These are phyloP conservation scores for Misopates orontium DNA, from an alignment of 257 asterid genomes.

Conservation along the genomic window DNA sequence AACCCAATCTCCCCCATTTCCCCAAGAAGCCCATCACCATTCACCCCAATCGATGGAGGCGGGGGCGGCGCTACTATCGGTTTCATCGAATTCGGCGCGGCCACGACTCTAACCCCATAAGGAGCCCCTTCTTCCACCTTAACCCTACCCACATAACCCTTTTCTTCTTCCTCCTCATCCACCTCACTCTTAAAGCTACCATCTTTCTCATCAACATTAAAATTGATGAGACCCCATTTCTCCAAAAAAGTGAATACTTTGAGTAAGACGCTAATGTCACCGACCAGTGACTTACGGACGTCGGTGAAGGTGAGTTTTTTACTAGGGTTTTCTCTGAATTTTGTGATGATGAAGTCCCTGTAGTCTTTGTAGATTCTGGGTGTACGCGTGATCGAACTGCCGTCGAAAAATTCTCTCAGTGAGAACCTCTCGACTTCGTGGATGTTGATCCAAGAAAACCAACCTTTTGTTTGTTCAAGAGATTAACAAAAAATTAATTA, in stretches of 20 bases:
- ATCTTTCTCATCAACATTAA: constrained; percentile 32
- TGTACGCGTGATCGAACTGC: constrained; percentile 66
- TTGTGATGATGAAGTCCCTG: constrained; percentile 77
- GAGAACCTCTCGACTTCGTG: constrained; percentile 84
- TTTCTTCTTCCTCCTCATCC: constrained; percentile 49
- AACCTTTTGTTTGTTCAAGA: constrained; percentile 42
- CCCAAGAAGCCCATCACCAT: constrained; percentile 49
- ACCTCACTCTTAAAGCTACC: constrained; percentile 12
- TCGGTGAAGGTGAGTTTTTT: constrained; percentile 65
- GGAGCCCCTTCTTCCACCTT: constrained; percentile 94
- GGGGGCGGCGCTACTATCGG: constrained; percentile 52
- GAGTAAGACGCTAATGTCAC: constrained; percentile 70
- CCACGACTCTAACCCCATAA: constrained; percentile 89
- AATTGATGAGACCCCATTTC: constrained; percentile 92
- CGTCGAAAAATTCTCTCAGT: constrained; percentile 76
- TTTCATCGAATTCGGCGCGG: constrained; percentile 83
- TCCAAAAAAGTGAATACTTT: constrained; percentile 81
- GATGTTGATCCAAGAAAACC: constrained; percentile 83
- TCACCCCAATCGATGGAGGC: constrained; percentile 37
- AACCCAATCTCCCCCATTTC: constrained; percentile 54
- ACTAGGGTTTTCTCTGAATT: constrained; percentile 73
- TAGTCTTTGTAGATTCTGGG: constrained; percentile 87
- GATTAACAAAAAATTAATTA: background rate
- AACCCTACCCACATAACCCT: constrained; percentile 58
- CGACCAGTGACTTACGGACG: constrained; percentile 83